Conservation (phyloP, 2,329 filamentous ascomycete genomes). For the Pezicula radicicola region DNA sequence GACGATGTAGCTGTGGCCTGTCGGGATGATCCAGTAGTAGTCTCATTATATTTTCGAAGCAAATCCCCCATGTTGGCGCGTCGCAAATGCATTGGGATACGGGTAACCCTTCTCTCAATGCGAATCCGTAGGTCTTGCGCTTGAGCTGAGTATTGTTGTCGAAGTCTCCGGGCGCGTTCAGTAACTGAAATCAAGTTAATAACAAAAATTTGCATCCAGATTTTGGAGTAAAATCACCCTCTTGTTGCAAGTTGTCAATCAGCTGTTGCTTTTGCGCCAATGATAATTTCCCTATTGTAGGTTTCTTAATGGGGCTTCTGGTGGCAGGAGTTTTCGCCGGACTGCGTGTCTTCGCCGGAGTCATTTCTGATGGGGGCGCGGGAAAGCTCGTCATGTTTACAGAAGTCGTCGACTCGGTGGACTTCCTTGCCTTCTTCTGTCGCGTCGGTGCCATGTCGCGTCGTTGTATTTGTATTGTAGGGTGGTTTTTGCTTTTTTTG, state of each 20-base stretch:
- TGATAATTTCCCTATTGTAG: slow-evolving; percentile 54
- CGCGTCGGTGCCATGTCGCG: slow-evolving; percentile 43
- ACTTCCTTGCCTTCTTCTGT: slow-evolving; percentile 42
- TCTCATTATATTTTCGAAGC: slow-evolving; percentile 23
- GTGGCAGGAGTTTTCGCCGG: slow-evolving; percentile 33
- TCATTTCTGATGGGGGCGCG: slow-evolving; percentile 18
- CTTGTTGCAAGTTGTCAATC: slow-evolving; percentile 85
- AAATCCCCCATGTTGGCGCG: slow-evolving; percentile 82
- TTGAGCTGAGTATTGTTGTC: slow-evolving; percentile 85
- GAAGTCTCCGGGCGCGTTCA: slow-evolving; percentile 80
- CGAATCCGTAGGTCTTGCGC: slow-evolving; percentile 80
- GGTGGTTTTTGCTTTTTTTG: neutral
- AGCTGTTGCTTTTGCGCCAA: slow-evolving; percentile 78
- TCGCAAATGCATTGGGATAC: slow-evolving; percentile 78
- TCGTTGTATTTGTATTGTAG: slow-evolving; percentile 19
- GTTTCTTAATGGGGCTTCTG: slow-evolving; percentile 61
- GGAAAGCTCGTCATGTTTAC: slow-evolving; percentile 24
- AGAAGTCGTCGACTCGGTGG: slow-evolving; percentile 27
- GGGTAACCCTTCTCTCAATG: slow-evolving; percentile 89
- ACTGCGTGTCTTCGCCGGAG: slow-evolving; percentile 35
- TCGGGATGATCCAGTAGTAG: slow-evolving; percentile 2
- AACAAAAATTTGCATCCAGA: slow-evolving; percentile 3
- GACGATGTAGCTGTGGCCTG: neutral
- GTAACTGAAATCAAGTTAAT: slow-evolving; percentile 59
- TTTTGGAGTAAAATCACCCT: slow-evolving; percentile 56